Percentiles rank a stretch among this genome's conserved stretches.
phyloP scores from a whole-genome alignment of 2,329 filamentous ascomycete genomes.

The Neofusicoccum cordaticola region DNA sequence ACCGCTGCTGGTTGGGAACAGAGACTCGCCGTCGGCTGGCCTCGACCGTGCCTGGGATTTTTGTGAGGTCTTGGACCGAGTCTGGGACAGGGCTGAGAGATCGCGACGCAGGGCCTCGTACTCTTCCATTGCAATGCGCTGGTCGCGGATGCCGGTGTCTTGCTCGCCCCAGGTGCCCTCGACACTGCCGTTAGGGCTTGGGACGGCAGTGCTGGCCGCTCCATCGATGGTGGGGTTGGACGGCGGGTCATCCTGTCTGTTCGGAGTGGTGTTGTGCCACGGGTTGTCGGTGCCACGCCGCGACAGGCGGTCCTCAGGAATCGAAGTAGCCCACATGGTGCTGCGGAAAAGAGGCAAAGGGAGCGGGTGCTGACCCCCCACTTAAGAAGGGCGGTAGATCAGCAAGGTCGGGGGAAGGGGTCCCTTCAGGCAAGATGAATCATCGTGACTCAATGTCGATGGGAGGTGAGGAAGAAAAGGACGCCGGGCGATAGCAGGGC shows the following conservation, averaged over 20 bases:
- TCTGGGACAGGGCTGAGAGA: conserved; percentile 50
- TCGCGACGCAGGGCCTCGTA: conserved; percentile 57
- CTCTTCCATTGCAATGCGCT: conserved; percentile 57
- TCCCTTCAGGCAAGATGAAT: too few species aligned
- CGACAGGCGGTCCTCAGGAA: conserved; percentile 15
- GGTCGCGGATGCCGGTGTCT: conserved; percentile 54
- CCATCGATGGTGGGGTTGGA: conserved; percentile 16
- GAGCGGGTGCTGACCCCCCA: background rate
- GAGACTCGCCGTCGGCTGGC: background rate
- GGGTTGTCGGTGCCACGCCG: conserved; percentile 27
- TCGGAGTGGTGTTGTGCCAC: conserved; percentile 31
- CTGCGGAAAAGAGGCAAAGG: background rate
- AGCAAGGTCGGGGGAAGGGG: background rate
- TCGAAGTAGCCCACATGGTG: conserved; percentile 25
- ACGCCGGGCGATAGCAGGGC: background rate
- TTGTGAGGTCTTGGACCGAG: background rate
- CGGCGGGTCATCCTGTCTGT: conserved; percentile 22
- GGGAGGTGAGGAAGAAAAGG: background rate
- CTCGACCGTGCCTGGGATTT: background rate
- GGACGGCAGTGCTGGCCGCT: conserved; percentile 5
- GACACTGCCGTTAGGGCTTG: conserved; percentile 29
- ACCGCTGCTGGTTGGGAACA: conserved; percentile 23
- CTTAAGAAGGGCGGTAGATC: background rate
- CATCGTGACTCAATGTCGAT: background rate
- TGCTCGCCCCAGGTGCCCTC: conserved; percentile 63